Evolutionary conservation across 768 basidiomycete genomes (phyloP), one percentile per base, ranked within the genome.

Genomic region (Amanita inopinata): DNA sequence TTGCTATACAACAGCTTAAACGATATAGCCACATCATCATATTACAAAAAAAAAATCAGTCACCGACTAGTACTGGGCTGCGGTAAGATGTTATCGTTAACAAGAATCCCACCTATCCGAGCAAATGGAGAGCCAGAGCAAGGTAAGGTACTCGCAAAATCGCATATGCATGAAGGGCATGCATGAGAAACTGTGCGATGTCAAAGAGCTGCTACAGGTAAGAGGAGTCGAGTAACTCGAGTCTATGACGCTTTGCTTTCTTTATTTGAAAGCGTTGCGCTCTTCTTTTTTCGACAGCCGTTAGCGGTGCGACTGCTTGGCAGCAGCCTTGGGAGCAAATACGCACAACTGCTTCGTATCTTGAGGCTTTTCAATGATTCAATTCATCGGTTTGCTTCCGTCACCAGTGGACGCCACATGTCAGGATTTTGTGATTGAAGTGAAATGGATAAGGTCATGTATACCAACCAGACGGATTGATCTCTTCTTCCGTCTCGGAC

Each of bases 181-280:
- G 30, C 30, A 30, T 28, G 27, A 28, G 27, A 28, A 23, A 9
- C 14, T 23, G 20, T 33, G 40, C 30, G 38, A 33, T 24, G 40
- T 41, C 40, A 33, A 33, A 10, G 20, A 6, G 30, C 20, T 32
- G 40, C 28, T 23, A 41, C 30, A 41, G 30, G 40, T 31, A 41
- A n/a, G 40, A 33, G 40, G 40, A 41, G 40, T 41, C 30, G 40
- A 33, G 40, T 41, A 41, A 41, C 27, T 30, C 28, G 15, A 18
- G 10, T 3, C 28, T 11, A 8, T n/a, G 28, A 30, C 39, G 12
- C 7, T 28, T 7, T 7, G 27, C 27, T 28, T n/a, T n/a, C 27
- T 7, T n/a, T n/a, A 28, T n/a, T n/a, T 7, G 27, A 28, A 28
- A n/a, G 27, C 7, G 27, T 28, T 28, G 7, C 27, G 27, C n/a